phyloP scores from a whole-genome alignment of 23 red algal genomes.

The Cyanidium caldarium region DNA sequence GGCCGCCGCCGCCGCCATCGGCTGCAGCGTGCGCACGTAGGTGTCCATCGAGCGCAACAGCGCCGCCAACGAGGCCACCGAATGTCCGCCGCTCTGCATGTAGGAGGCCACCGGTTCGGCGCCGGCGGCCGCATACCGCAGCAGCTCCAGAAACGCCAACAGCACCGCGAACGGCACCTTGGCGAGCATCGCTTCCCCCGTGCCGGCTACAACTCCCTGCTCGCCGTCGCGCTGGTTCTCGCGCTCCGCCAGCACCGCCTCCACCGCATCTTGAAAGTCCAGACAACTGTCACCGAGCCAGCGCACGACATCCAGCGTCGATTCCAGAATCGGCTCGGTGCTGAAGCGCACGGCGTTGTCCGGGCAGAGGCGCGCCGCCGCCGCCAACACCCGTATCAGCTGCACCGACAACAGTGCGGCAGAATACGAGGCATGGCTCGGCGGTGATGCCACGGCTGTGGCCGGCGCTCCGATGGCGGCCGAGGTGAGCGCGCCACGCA shows the following conservation, averaged over 20 bases:
- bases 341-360: background rate
- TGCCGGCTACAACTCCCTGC: background rate
- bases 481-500: background rate
- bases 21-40: too few relatives aligned
- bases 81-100: background rate
- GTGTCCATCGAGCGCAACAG: background rate
- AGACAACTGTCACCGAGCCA: background rate
- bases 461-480: background rate
- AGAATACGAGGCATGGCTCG: too few relatives aligned
- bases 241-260: background rate
- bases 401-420: background rate
- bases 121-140: background rate
- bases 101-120: background rate
- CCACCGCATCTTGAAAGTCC: background rate
- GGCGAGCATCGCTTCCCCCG: background rate
- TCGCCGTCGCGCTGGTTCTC: background rate
- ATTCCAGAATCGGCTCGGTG: background rate
- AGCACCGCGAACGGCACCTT: background rate
- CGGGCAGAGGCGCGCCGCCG: background rate
- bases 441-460: background rate
- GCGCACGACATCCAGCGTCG: background rate
- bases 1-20: too few relatives aligned
- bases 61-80: background rate
- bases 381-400: background rate
- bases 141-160: background rate